Evolutionary conservation across 1,139 yeast species (phyloP), one percentile per base, ranked within the genome.

Genomic region (Scheffersomyces illinoinensis): DNA sequence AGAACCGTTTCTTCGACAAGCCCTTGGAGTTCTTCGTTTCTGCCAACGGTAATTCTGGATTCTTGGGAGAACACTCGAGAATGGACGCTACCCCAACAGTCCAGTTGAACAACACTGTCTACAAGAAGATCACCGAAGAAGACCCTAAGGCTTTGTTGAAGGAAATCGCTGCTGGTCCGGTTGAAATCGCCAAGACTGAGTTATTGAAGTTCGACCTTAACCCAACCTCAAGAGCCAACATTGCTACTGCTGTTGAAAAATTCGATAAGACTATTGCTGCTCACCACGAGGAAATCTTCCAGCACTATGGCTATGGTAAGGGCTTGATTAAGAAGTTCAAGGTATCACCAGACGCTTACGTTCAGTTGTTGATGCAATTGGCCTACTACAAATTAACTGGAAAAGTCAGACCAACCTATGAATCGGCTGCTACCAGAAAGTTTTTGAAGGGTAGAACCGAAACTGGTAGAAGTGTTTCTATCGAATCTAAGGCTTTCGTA

Each of bases 51-150:
- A 83, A 87, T 66, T 91, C 97, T 21, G 98, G 98, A 1, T 93
- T 93, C 80, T 78, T 93, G 71, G 98, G 97, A 62, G 99, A 95
- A 78, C 99, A 95, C 79, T 92, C 98, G 47, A 90, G 86, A 82
- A 95, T 95, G 98, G 99, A 95, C 75, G 99, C 98, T 63, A 92
- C 98, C 21, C 97, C 98, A 69, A 95, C 97, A 49, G 88, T 91
- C 68, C 88, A 93, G 68, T 78, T 95, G 77, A 93, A 93, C 76
- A 93, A 92, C 76, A 88, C 83, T 70, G 83, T 93, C 55, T 82
- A 87, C 65, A 82, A 82, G 57, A 85, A 86, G 67, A 77, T 91
- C 62, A 63, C 74, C 64, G 83, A 86, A 72, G 80, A 70, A 66
- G 75, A 70, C 71, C 83, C 82, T 12, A 66, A 68, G 33, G 69